Conservation (phyloP, 805 yeast genomes). For the Saccharomyces eubayanus region DNA sequence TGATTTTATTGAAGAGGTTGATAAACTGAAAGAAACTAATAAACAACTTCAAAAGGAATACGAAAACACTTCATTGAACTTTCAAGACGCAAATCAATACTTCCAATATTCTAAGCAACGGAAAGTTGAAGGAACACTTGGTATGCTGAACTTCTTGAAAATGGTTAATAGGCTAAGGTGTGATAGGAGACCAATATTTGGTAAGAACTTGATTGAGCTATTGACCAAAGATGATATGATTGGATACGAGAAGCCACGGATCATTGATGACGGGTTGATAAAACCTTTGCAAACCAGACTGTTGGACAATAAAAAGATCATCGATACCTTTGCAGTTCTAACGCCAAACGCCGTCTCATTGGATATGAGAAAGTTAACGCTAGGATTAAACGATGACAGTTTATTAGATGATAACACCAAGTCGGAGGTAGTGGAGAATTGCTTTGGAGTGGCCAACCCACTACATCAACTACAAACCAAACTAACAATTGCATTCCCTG, state of each 20-base stretch:
- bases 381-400: slow-evolving; percentile 23
- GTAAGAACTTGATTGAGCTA: slow-evolving; percentile 44
- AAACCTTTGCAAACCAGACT: slow-evolving; percentile 38
- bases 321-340: slow-evolving; percentile 74
- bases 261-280: slow-evolving; percentile 28
- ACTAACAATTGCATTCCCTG: slow-evolving; percentile 90
- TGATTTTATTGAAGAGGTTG: slow-evolving; percentile 38
- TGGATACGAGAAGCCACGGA: slow-evolving; percentile 21
- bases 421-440: slow-evolving; percentile 7
- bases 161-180: slow-evolving; percentile 64
- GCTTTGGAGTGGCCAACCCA: slow-evolving; percentile 34
- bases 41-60: slow-evolving; percentile 5
- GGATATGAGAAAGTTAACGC: slow-evolving; percentile 46
- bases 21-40: slow-evolving; percentile 31
- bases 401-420: slow-evolving; percentile 25
- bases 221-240: slow-evolving; percentile 26
- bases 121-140: slow-evolving; percentile 45
- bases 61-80: slow-evolving; percentile 16
- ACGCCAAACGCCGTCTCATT: slow-evolving; percentile 81
- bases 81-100: slow-evolving; percentile 44
- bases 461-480: slow-evolving; percentile 81
- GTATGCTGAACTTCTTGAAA: slow-evolving; percentile 44
- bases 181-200: slow-evolving; percentile 56
- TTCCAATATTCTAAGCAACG: slow-evolving; percentile 48
- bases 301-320: slow-evolving; percentile 36